Evolutionary conservation across 306 rosid species (phyloP), one percentile per base, ranked within the genome.

Genomic region (Lathyrus aphaca): DNA sequence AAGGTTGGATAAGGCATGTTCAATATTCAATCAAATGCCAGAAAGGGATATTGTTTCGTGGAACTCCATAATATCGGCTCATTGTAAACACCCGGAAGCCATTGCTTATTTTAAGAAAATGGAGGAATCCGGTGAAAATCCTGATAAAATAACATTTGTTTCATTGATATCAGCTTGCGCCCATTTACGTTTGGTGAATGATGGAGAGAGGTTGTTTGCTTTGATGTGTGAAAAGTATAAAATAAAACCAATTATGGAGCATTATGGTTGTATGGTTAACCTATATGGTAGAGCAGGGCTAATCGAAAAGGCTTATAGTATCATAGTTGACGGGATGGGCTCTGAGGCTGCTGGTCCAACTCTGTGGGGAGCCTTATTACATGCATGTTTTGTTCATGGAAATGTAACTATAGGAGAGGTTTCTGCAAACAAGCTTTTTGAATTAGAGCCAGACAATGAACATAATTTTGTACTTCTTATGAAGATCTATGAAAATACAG

Each of bases 201-300:
- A 81, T 23, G 98, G 97, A 71, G 87, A 78, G 77, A 85, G 83
- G 39, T 44, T 91, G 51, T 89, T 67, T 79, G 74, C 82, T 62
- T 18, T 69, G 59, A 88, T 94, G 98, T 78, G 66, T 69, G 85
- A 61, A 54, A 88, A 80, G 69, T 94, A 90, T 70, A 76, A 80
- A 79, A 84, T 94, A 78, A 79, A 62, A 17, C 96, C 98, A 32
- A 84, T 73, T 40, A 88, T 87, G 91, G 96, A 88, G 64, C 97
- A 94, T 78, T 88, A 80, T 79, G 91, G 91, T 55, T 91, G 97
- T 71, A 81, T 90, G 86, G 92, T 94, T 72, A 90, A 94, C 77
- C 96, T 91, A 29, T 94, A 84, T 64, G 96, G 95, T 73, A 85
- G 97, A 78, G 96, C 86, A 72, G 96, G 97, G n/a, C 17, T 81